These are phyloP conservation scores for Yarrowia galli DNA, from an alignment of 1,139 yeast genomes.

Conservation along the genomic window DNA sequence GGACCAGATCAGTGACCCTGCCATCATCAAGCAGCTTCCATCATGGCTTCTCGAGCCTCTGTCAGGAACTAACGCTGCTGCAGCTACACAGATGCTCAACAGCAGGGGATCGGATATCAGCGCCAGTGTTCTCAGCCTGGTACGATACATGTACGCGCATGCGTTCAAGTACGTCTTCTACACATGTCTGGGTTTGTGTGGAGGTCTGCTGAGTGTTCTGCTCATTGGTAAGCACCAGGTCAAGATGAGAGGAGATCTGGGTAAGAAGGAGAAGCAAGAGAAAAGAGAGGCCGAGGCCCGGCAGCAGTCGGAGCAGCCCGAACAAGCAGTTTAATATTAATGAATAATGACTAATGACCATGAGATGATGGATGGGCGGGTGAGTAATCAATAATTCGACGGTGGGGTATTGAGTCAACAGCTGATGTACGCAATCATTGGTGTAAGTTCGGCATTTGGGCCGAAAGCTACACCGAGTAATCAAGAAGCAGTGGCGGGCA, in stretches of 20 bases:
- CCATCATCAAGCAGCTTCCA: conserved; percentile 11
- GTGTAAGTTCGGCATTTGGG: too few relatives aligned
- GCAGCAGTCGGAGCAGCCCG: neutral
- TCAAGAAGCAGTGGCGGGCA: too few relatives aligned
- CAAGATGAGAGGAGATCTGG: conserved; percentile 37
- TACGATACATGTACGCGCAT: conserved; percentile 30
- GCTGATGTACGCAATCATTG: too few relatives aligned
- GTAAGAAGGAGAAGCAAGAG: conserved; percentile 22
- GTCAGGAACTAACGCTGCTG: conserved; percentile 30
- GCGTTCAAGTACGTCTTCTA: conserved; percentile 38
- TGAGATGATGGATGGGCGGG: too few relatives aligned
- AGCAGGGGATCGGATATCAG: neutral
- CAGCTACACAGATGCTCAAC: conserved; percentile 22
- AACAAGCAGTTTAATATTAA: neutral
- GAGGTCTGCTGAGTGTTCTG: conserved; percentile 28
- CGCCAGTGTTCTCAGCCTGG: neutral
- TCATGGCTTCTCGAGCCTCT: conserved; percentile 8
- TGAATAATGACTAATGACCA: neutral
- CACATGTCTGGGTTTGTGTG: conserved; percentile 33
- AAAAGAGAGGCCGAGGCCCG: neutral
- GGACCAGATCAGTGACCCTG: conserved; percentile 28
- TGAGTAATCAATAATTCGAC: too few relatives aligned
- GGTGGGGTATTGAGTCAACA: too few relatives aligned
- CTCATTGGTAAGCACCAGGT: conserved; percentile 38
- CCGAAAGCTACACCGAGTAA: too few relatives aligned